Base-by-base conservation (phyloP, 257 asterid species). In the Mitragyna speciosa region DNA sequence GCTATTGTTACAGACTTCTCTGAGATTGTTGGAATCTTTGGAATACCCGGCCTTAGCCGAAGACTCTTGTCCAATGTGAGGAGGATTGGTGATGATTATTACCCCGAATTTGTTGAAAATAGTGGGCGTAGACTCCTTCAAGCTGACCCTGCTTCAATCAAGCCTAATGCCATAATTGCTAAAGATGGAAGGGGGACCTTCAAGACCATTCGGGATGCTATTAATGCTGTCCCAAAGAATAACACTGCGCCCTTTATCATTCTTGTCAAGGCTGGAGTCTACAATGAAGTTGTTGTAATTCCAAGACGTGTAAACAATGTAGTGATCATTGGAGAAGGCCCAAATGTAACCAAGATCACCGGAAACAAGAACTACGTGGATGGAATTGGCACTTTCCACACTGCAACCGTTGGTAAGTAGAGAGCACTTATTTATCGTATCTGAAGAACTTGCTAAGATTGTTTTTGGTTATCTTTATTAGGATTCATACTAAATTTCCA, bases 1-100 rank as follows among this genome's bases (percentile, higher is more conserved):
- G 94, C 94, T 0, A 93, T 93, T 89, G 84, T 90, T 4, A 26
- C 72, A 4, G 82, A 87, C 2, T 63, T 88, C 47, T 72, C 88
- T 0, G 56, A 77, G 0, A 66, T 89, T 22, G 0, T 90, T 1
- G 48, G 82, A 0, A 10, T 76, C 16, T 24, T 89, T 68, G 72
- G 73, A 14, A 54, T 86, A 9, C 78, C 83, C 0, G 81, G 81
- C 0, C 9, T 81, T 26, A 71, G 69, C 36, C 76, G 96, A 30
- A 85, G 76, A 47, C 85, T 88, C 5, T 63, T 89, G 59, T 10
- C 85, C 5, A 58, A 20, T 2, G 76, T 14, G 3, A 54, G 9
- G 20, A 41, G 11, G 17, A 33, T 26, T 24, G 56, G 59, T 1
- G 78, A 77, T 0, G 52, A 51, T 7, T 71, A 24, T 12, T 54